Percentiles rank a stretch among this genome's conserved stretches.
Conservation (phyloP, 345 rosid species). For the Hibiscus mutabilis region DNA sequence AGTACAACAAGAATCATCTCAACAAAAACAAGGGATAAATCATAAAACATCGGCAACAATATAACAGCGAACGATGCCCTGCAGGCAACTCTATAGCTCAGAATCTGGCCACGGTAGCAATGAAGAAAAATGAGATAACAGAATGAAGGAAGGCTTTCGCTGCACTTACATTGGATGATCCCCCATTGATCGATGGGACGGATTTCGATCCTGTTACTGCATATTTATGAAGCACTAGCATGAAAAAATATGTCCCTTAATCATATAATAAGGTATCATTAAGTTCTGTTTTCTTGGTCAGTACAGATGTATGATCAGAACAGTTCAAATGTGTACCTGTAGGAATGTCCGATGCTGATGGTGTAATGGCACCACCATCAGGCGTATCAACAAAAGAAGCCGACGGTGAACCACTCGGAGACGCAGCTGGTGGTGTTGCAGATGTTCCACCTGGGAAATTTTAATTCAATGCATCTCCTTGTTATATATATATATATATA, state of each 20-base stretch:
- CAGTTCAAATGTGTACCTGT: background rate
- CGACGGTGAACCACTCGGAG: conserved; percentile 3
- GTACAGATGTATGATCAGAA: background rate
- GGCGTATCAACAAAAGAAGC: background rate
- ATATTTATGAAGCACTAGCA: background rate
- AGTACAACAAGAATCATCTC: background rate
- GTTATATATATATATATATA: too few relatives aligned
- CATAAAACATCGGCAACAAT: background rate
- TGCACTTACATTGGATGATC: conserved; percentile 7
- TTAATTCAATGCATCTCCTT: background rate
- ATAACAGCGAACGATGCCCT: background rate
- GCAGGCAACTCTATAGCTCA: background rate
- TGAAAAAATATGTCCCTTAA: background rate
- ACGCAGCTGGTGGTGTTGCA: background rate
- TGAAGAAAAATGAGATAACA: conserved; percentile 4
- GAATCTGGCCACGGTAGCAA: conserved; percentile 7
- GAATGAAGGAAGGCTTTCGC: background rate
- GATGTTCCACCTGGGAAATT: conserved; percentile 6
- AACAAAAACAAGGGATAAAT: background rate
- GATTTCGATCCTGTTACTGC: conserved; percentile 8
- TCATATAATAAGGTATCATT: too few relatives aligned
- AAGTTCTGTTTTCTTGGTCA: too few relatives aligned
- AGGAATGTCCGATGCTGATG: conserved; percentile 1
- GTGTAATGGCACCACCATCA: background rate
- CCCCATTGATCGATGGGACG: background rate